phyloP scores from a whole-genome alignment of 192 early-diverging fungal genomes.

The Phlyctochytrium arcticum region DNA sequence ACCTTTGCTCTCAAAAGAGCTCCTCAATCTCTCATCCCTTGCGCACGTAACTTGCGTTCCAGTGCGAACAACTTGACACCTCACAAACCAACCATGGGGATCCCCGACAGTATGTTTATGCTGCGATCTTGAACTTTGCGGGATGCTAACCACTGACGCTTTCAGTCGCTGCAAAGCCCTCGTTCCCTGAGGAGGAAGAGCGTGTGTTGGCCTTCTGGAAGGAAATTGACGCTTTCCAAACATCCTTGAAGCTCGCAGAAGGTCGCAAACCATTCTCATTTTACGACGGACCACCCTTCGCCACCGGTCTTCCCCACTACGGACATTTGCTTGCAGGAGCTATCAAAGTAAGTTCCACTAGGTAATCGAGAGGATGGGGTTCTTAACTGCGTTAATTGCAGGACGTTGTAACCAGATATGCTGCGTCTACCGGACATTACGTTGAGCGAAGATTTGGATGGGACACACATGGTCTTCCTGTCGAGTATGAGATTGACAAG shows the following conservation, averaged over 20 bases:
- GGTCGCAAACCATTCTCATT: slow-evolving; percentile 84
- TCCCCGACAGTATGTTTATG: too few species aligned
- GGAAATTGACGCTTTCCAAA: slow-evolving; percentile 95
- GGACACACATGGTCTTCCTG: slow-evolving; percentile 91
- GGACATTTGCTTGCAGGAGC: slow-evolving; percentile 98
- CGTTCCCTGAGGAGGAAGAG: slow-evolving; percentile 93
- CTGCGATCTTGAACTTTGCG: too few species aligned
- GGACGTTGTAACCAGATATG: slow-evolving; percentile 97
- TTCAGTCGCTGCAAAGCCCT: slow-evolving; percentile 55
- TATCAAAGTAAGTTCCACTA: slow-evolving; percentile 71
- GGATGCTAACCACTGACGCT: neutral
- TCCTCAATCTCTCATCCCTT: too few species aligned
- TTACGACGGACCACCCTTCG: slow-evolving; percentile 99
- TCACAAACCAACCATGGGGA: too few species aligned
- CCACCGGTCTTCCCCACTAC: slow-evolving; percentile 97
- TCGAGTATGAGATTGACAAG: slow-evolving; percentile 98
- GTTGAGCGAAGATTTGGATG: slow-evolving; percentile 98
- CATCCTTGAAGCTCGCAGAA: slow-evolving; percentile 85
- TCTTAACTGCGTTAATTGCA: slow-evolving; percentile 16
- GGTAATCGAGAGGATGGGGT: neutral
- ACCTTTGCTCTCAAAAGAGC: too few species aligned
- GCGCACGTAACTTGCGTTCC: too few species aligned
- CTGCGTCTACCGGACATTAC: slow-evolving; percentile 90
- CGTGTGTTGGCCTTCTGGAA: slow-evolving; percentile 92
- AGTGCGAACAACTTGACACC: too few species aligned